Evolutionary conservation across 176 grass and related monocot genomes (phyloP), one percentile per base, ranked within the genome.

Genomic region (Carex cristatella): DNA sequence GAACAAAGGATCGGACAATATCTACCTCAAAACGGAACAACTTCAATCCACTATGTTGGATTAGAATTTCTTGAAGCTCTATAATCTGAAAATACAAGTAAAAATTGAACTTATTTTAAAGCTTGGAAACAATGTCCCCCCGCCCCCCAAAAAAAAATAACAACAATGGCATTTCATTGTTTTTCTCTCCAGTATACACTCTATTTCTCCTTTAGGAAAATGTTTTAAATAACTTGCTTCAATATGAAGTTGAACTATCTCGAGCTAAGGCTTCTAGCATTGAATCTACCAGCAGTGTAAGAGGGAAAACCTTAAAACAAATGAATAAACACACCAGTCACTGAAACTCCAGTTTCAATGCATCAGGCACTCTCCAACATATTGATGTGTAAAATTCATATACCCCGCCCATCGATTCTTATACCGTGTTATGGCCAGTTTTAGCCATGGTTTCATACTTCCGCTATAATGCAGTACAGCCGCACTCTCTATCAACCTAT

Each of bases 371-470:
- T 90, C 91, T 80, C 88, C 92, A 65, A 96, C 19, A 84, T 87
- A 82, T 67, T 77, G 88, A 81, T 92, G 88, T 18, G 64, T 81
- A 44, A 87, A 92, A 89, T 99, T 94, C 64, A 92, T 85, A 88
- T 96, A 94, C 81, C 42, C 88, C 68, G 96, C 89, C 97, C 97
- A 99, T 84, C 88, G 86, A 87, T 90, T 86, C 91, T 91, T 96
- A 58, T 99, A 99, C 65, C 91, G 86, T 65, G 79, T 89, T 86
- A 99, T 95, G 67, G 91, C 97, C 84, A 99, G 83, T 85, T 96
- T 96, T 86, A 91, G 81, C 97, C 97, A 99, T 6, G 97, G 97
- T 85, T 99, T 99, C 91, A 99, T 92, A 89, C 95, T 92, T 37
- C 97, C 97, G 40, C 91, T 99, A 67, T 95, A 99, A 73, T 99